Evolutionary conservation across 2,329 filamentous ascomycete species (phyloP), one percentile per base, ranked within the genome.

Genomic region (Dactylellina haptotyla): DNA sequence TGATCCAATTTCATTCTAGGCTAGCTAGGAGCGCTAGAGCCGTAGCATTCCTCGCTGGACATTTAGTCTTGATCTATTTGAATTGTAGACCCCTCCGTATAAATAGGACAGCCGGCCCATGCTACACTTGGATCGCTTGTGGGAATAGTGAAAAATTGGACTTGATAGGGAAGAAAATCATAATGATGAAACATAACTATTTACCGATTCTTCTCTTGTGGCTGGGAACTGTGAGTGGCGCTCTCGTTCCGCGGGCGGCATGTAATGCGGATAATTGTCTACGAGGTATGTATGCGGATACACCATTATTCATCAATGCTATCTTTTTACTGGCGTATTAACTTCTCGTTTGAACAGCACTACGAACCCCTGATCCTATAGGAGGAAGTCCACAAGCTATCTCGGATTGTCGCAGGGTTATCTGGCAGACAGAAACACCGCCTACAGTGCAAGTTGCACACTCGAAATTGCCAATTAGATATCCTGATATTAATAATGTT

Each of bases 181-280:
- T n/a, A n/a, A n/a, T n/a, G n/a, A n/a, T n/a, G n/a, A n/a, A n/a
- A n/a, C n/a, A n/a, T n/a, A n/a, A n/a, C n/a, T n/a, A n/a, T n/a
- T n/a, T n/a, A n/a, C n/a, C n/a, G n/a, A n/a, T n/a, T n/a, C n/a
- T n/a, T n/a, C n/a, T n/a, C n/a, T n/a, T n/a, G n/a, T n/a, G n/a
- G n/a, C 14, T 14, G 14, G 14, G 30, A 34, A 34, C 30, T 14
- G 6, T 34, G 30, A 2, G 6, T 9, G 12, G n/a, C n/a, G 39
- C 39, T 26, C 23, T 50, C 9, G 16, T 26, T 50, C 20, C 20
- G 18, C 16, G 45, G 9, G 45, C 25, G 25, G 45, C 45, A 5
- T 50, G 45, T 26, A 50, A 50, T 30, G 45, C 45, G 23, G 45
- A 50, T 30, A 26, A 26, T 50, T 50, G 45, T 16, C 26, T 50